Conservation (phyloP, 202 grass and related monocot species). For the Schoenoplectus tabernaemontani region DNA sequence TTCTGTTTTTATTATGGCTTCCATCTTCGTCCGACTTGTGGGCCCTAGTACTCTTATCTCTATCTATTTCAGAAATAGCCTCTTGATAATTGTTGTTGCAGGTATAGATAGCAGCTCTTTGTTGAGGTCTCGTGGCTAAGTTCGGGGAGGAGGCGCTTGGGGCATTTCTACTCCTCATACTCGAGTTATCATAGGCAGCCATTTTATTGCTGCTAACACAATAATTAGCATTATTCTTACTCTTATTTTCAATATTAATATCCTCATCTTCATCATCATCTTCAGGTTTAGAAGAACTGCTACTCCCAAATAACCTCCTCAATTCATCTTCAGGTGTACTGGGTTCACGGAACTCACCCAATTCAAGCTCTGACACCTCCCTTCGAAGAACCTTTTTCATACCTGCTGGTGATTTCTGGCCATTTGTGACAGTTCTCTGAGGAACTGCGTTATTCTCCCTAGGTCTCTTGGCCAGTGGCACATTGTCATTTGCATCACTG, state of each 20-base stretch:
- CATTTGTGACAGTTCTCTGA: slow-evolving; percentile 25
- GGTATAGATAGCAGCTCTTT: slow-evolving; percentile 21
- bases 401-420: slow-evolving; percentile 38
- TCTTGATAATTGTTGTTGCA: slow-evolving; percentile 13
- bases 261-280: slow-evolving; percentile 35
- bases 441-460: neutral
- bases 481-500: neutral
- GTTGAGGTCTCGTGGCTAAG: slow-evolving; percentile 8
- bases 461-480: slow-evolving; percentile 3
- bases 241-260: slow-evolving; percentile 23
- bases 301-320: slow-evolving; percentile 71
- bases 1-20: neutral
- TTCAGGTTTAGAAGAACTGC: slow-evolving; percentile 68
- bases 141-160: neutral
- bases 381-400: slow-evolving; percentile 52
- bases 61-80: neutral
- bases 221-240: slow-evolving; percentile 1
- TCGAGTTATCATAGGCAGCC: slow-evolving; percentile 8
- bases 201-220: slow-evolving; percentile 14
- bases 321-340: slow-evolving; percentile 44
- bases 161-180: neutral
- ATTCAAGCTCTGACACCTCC: slow-evolving; percentile 88
- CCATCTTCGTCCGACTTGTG: slow-evolving; percentile 6
- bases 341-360: slow-evolving; percentile 75
- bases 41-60: neutral